Evolutionary conservation across 176 grass and related monocot genomes (phyloP).

Genomic region (Miscanthus lutarioriparius): DNA sequence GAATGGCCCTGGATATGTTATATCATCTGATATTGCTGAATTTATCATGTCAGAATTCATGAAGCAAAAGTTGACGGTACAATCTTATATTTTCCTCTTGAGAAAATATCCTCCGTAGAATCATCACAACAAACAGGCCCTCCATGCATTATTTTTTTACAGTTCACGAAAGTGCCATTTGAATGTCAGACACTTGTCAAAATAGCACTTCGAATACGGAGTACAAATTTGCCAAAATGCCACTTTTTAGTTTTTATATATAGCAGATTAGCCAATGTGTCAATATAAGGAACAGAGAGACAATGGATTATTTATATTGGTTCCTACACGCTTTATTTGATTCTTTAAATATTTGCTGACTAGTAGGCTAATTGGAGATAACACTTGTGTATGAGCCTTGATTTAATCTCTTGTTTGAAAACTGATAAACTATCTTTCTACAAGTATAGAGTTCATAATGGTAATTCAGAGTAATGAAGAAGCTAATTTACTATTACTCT

Average conservation of each 20-base stretch:
- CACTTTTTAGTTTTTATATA: background rate
- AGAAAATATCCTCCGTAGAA: background rate
- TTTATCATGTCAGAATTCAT: constrained; percentile 64
- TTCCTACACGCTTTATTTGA: background rate
- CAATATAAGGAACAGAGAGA: background rate
- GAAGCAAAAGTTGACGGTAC: constrained; percentile 67
- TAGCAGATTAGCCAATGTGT: background rate
- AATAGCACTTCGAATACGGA: background rate
- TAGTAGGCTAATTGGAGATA: background rate
- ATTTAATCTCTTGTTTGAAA: background rate
- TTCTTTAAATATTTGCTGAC: background rate
- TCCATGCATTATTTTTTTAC: background rate
- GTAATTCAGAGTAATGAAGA: background rate
- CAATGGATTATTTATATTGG: background rate
- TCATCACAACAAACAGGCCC: background rate
- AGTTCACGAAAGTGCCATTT: background rate
- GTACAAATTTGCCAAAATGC: background rate
- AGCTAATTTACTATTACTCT: constrained; percentile 17
- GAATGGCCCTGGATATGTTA: constrained; percentile 92
- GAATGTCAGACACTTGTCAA: background rate
- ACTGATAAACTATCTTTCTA: background rate
- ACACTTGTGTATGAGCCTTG: background rate
- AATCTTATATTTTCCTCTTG: constrained; percentile 11
- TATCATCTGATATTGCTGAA: constrained; percentile 76
- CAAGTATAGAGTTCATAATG: background rate